A percentile compares a stretch with the other conserved stretches of the same genome.
Evolutionary conservation across 306 rosid genomes (phyloP).

Genomic region (Citrullus mucosospermus): DNA sequence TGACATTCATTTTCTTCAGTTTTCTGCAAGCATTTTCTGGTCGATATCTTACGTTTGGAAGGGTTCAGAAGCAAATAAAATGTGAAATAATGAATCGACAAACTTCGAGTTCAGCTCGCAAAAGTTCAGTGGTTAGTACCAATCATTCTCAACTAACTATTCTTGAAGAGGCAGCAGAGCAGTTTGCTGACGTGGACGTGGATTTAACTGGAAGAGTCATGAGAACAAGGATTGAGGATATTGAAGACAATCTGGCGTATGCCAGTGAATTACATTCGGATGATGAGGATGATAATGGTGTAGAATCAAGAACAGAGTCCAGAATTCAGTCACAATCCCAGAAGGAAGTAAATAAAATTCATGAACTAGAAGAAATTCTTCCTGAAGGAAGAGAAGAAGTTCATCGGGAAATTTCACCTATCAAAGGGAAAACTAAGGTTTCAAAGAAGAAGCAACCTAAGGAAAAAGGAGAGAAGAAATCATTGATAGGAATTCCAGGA

Average conservation of each 20-base stretch:
- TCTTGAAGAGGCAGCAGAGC: slow-evolving; percentile 3
- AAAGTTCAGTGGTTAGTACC: slow-evolving; percentile 5
- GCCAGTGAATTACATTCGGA: slow-evolving; percentile 11
- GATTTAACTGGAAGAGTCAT: slow-evolving; percentile 18
- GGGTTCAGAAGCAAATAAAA: slow-evolving; percentile 62
- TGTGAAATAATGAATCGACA: slow-evolving; percentile 40
- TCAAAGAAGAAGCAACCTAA: slow-evolving; percentile 18
- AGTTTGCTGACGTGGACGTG: neutral
- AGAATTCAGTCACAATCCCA: slow-evolving; percentile 15
- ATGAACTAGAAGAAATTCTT: slow-evolving; percentile 12
- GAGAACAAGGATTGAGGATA: slow-evolving; percentile 18
- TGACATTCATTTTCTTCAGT: slow-evolving; percentile 26
- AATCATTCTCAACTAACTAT: neutral
- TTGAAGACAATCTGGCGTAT: slow-evolving; percentile 18
- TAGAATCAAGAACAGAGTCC: slow-evolving; percentile 19
- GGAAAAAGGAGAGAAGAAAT: slow-evolving; percentile 19
- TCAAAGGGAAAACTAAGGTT: slow-evolving; percentile 26
- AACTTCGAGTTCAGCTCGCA: slow-evolving; percentile 21
- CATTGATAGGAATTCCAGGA: slow-evolving; percentile 38
- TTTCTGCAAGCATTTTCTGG: slow-evolving; percentile 47
- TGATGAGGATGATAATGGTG: slow-evolving; percentile 1
- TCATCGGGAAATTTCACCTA: slow-evolving; percentile 18
- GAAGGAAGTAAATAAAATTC: slow-evolving; percentile 17
- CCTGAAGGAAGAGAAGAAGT: slow-evolving; percentile 23
- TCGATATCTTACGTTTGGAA: slow-evolving; percentile 49